phyloP scores from a whole-genome alignment of 2,329 filamentous ascomycete genomes.

The Hypoxylon sp. region DNA sequence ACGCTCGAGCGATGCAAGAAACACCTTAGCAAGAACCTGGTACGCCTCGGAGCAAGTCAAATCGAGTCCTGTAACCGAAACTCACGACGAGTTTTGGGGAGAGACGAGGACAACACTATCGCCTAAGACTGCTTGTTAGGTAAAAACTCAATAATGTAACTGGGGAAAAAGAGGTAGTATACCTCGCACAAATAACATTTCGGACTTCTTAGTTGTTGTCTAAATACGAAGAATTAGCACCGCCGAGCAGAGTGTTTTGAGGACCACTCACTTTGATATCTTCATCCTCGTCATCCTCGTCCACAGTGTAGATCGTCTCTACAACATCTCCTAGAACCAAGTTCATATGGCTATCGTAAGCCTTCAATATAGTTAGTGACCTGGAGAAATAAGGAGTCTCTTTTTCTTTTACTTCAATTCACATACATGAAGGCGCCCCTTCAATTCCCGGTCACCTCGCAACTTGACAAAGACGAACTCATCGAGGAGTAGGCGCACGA shows the following conservation, averaged over 20 bases:
- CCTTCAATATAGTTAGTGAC: conserved; percentile 67
- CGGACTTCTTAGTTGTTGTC: conserved; percentile 96
- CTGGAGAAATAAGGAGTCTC: background rate
- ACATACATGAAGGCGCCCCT: conserved; percentile 92
- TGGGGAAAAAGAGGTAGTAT: conserved; percentile 58
- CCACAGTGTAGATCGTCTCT: conserved; percentile 94
- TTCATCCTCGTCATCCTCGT: conserved; percentile 88
- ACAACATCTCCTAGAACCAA: conserved; percentile 95
- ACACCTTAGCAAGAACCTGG: background rate
- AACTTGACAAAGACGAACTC: conserved; percentile 98
- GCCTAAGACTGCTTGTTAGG: conserved; percentile 62
- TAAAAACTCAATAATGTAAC: conserved; percentile 11
- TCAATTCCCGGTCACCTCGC: conserved; percentile 93
- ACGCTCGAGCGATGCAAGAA: background rate
- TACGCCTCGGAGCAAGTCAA: conserved; percentile 1
- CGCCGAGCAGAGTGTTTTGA: too few species aligned
- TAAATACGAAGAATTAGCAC: conserved; percentile 56
- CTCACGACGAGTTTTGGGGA: conserved; percentile 67
- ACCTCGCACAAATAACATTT: conserved; percentile 99
- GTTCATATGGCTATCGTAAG: conserved; percentile 99
- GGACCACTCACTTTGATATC: conserved; percentile 74
- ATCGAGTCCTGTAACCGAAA: background rate
- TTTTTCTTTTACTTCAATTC: background rate
- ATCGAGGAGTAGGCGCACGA: conserved; percentile 93
- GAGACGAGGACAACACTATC: conserved; percentile 82